Evolutionary conservation across 805 yeast genomes (phyloP).

Genomic region (Kodamaea kaohsiungensis): DNA sequence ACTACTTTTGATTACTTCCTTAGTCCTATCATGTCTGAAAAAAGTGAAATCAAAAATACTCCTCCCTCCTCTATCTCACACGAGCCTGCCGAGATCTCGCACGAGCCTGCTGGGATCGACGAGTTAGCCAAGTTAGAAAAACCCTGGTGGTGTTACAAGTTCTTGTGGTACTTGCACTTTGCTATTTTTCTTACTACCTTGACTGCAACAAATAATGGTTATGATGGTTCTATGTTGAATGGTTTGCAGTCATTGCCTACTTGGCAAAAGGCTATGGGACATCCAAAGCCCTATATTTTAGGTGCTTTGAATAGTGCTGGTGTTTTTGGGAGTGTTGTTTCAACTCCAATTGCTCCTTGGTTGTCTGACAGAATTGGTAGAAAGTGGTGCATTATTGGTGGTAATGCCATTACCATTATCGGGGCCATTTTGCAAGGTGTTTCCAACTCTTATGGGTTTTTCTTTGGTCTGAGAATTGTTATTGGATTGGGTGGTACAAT

Average conservation of each 20-base stretch:
- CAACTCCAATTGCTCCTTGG: constrained; percentile 29
- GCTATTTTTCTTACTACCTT: constrained; percentile 43
- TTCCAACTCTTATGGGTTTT: constrained; percentile 35
- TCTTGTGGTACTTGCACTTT: constrained; percentile 38
- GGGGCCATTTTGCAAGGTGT: constrained; percentile 42
- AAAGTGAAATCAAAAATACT: neutral
- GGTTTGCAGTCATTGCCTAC: constrained; percentile 47
- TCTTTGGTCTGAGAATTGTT: constrained; percentile 47
- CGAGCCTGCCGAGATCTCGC: neutral
- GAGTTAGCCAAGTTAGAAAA: constrained; percentile 9
- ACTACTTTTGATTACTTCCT: neutral
- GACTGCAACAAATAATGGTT: constrained; percentile 44
- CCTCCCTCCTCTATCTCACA: neutral
- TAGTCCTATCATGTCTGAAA: neutral
- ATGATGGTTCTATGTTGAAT: constrained; percentile 41
- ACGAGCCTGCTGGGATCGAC: neutral
- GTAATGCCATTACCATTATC: constrained; percentile 25
- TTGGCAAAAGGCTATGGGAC: constrained; percentile 41
- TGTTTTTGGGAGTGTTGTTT: constrained; percentile 39
- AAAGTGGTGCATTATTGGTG: constrained; percentile 28
- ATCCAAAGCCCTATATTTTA: constrained; percentile 20
- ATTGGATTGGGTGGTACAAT: constrained; percentile 49
- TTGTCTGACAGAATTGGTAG: constrained; percentile 43
- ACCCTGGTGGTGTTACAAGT: constrained; percentile 37
- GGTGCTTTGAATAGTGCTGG: constrained; percentile 23